These are phyloP conservation scores for Begonia peltatifolia DNA, from an alignment of 306 rosid species.

Conservation along the genomic window DNA sequence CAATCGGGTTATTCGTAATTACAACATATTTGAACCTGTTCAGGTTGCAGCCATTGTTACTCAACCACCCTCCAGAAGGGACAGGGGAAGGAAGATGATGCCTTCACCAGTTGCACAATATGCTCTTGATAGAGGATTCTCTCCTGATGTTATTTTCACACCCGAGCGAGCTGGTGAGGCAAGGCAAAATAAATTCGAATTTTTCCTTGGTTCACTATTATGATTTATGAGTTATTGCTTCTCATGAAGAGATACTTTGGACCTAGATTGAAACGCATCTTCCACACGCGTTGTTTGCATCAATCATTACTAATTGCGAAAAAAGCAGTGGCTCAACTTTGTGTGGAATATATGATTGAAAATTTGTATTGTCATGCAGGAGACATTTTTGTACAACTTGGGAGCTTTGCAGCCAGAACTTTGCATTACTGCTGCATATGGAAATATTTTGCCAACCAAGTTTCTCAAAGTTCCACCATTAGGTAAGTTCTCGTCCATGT, in stretches of 20 bases:
- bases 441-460: conserved; percentile 42
- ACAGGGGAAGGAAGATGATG: conserved; percentile 52
- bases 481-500: conserved; percentile 29
- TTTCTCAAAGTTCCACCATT: conserved; percentile 34
- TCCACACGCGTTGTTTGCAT: too few relatives aligned
- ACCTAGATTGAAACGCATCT: too few relatives aligned
- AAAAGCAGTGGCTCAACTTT: too few relatives aligned
- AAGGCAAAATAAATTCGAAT: background rate
- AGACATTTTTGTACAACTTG: conserved; percentile 49
- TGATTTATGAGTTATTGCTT: too few relatives aligned
- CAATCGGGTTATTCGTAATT: background rate
- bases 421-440: conserved; percentile 54
- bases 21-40: conserved; percentile 10
- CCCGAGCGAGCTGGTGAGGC: conserved; percentile 75
- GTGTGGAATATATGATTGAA: too few relatives aligned
- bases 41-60: conserved; percentile 90
- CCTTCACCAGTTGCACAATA: conserved; percentile 67
- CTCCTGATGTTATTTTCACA: conserved; percentile 62
- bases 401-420: conserved; percentile 66
- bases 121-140: conserved; percentile 74
- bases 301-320: too few relatives aligned
- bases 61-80: conserved; percentile 74
- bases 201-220: too few relatives aligned
- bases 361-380: conserved; percentile 25
- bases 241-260: too few relatives aligned